Evolutionary conservation across 306 rosid genomes (phyloP), one percentile per base, ranked within the genome.

Genomic region (Canavalia ensiformis): DNA sequence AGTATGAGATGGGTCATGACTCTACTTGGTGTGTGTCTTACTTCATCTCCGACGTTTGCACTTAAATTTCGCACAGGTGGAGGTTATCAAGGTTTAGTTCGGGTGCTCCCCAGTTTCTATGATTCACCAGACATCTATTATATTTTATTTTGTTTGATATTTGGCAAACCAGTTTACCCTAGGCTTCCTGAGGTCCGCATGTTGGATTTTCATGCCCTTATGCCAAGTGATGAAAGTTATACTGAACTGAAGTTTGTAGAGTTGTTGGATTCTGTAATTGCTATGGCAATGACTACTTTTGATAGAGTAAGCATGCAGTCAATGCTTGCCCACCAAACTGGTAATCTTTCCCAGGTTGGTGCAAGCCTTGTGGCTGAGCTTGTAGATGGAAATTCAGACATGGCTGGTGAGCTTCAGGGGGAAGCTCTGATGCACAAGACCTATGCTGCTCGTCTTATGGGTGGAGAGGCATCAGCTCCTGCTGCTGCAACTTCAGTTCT

Each of bases 1-100:
- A 96, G 99, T 85, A 96, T 96, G 99, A 92, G 99, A 90, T 96
- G 99, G 99, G 84, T 96, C 88, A 96, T 96, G 95, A 96, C 99
- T 78, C 92, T 96, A 65, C 99, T 96, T 86, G 99, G 99, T 57
- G 96, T 96, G 66, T 96, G 98, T 89, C 88, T 96, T 72, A 88
- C 94, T 75, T 93, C 98, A 49, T 96, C 99, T 68, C 97, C 98
- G 5, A 96, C 99, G 29, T 96, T 96, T 89, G 87, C 92, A 4
- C 88, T 92, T 73, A 96, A 96, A 84, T 96, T 96, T 81, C 99
- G 99, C 62, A 88, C 97, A 0, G 93, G 98, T 84, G 99, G 99
- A 77, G 97, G 99, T 78, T 96, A 92, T 89, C 99, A 90, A 84
- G 97, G 98, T 58, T 85, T 96, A 88, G 88, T 89, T 56, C 91